Evolutionary conservation across 2,329 filamentous ascomycete genomes (phyloP).

Genomic region (Zymoseptoria crescenta): DNA sequence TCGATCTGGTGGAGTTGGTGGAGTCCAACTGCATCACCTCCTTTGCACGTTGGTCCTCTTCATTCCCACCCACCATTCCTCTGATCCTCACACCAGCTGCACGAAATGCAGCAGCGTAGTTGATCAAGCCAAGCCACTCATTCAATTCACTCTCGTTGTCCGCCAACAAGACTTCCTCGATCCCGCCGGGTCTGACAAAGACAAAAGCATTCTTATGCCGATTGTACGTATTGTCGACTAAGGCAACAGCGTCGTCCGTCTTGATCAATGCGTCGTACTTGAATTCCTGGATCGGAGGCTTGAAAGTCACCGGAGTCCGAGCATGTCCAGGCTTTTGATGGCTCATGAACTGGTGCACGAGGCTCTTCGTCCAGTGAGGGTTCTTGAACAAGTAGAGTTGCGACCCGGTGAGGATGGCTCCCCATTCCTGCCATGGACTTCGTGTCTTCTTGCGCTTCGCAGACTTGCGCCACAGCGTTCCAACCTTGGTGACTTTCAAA

Average conservation of each 20-base stretch:
- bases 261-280: constrained; percentile 92
- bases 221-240: constrained; percentile 79
- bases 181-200: constrained; percentile 75
- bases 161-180: constrained; percentile 85
- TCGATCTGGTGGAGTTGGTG: constrained; percentile 39
- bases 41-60: constrained; percentile 58
- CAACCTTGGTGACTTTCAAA: constrained; percentile 95
- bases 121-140: constrained; percentile 92
- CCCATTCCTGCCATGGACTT: constrained; percentile 99
- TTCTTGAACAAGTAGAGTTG: constrained; percentile 97
- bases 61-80: constrained; percentile 74
- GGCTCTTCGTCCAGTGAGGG: constrained; percentile 78
- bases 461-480: constrained; percentile 89
- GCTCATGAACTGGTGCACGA: constrained; percentile 80
- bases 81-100: constrained; percentile 87
- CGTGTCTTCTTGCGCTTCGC: constrained; percentile 88
- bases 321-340: constrained; percentile 72
- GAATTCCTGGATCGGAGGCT: constrained; percentile 81
- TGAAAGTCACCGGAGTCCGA: constrained; percentile 75
- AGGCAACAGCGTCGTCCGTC: constrained; percentile 82
- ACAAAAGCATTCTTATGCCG: constrained; percentile 94
- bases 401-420: constrained; percentile 89
- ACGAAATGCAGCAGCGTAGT: constrained; percentile 90
- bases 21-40: constrained; percentile 65
- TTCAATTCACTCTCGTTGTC: constrained; percentile 89